A percentile compares a stretch with the other conserved stretches of the same genome.
Conservation (phyloP, 2,329 filamentous ascomycete species). For the Cladosporium sphaerospermum region DNA sequence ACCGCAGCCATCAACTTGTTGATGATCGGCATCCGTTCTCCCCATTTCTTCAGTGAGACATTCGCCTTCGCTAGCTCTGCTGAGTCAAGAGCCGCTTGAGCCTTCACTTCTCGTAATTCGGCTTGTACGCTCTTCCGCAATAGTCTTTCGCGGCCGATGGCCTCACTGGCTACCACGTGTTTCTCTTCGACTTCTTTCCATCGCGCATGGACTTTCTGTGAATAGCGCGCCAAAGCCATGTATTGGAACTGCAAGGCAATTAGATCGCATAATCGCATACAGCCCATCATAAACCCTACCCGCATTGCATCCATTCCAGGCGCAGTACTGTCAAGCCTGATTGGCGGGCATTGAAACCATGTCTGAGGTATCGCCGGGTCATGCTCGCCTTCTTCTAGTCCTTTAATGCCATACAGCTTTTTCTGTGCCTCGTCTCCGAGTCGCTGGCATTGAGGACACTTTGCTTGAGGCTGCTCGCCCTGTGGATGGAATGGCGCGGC, state of each 20-base stretch:
- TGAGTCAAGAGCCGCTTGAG: constrained; percentile 7
- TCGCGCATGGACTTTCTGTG: constrained; percentile 19
- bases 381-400: constrained; percentile 36
- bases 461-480: constrained; percentile 34
- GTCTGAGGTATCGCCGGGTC: constrained; percentile 38
- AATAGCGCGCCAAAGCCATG: constrained; percentile 30
- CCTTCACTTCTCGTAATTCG: constrained; percentile 17
- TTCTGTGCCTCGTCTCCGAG: constrained; percentile 29
- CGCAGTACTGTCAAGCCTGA: constrained; percentile 32
- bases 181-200: constrained; percentile 22
- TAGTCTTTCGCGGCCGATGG: constrained; percentile 22
- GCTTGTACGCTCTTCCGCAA: constrained; percentile 18
- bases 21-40: constrained; percentile 27
- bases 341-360: constrained; percentile 42
- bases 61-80: constrained; percentile 22
- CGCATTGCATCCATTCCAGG: constrained; percentile 38
- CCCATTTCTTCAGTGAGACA: constrained; percentile 26
- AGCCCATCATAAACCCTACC: constrained; percentile 24
- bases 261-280: constrained; percentile 4
- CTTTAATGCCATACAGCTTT: constrained; percentile 41
- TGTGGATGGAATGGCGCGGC: constrained; percentile 42
- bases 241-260: constrained; percentile 43
- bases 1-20: constrained; percentile 33
- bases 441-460: constrained; percentile 41
- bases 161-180: constrained; percentile 17